A percentile compares a stretch with the other conserved stretches of the same genome.
Evolutionary conservation across 805 yeast genomes (phyloP).

Genomic region (Candida adriatica): DNA sequence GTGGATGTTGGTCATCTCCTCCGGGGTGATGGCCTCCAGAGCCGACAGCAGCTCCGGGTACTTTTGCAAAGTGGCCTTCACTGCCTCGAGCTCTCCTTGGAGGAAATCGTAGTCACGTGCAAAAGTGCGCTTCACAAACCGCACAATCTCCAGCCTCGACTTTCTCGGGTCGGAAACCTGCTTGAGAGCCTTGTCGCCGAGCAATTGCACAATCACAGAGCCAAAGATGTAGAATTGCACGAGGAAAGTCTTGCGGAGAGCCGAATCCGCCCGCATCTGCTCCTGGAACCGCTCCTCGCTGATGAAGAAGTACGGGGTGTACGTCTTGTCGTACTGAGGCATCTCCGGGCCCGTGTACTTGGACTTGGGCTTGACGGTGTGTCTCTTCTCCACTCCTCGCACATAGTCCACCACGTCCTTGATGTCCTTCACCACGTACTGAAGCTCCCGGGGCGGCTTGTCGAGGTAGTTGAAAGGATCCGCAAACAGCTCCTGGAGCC

Average conservation of each 20-base stretch:
- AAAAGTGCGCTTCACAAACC: background rate
- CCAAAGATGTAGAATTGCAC: constrained; percentile 8
- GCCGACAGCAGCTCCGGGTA: background rate
- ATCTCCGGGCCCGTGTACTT: constrained; percentile 6
- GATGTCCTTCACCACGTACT: background rate
- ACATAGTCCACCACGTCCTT: background rate
- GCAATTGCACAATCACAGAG: constrained; percentile 1
- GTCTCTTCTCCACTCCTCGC: background rate
- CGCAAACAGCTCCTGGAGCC: constrained; percentile 13
- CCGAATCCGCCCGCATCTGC: constrained; percentile 12
- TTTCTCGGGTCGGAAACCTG: background rate
- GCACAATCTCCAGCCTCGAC: background rate
- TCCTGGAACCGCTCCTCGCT: constrained; percentile 11
- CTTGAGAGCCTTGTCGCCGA: background rate
- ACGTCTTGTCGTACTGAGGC: constrained; percentile 11
- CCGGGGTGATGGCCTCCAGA: background rate
- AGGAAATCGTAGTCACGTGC: background rate
- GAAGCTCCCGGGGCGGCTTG: background rate
- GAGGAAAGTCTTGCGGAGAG: constrained; percentile 13
- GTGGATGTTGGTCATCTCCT: background rate
- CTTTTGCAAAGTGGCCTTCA: background rate
- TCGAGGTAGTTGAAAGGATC: constrained; percentile 11
- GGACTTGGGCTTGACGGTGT: constrained; percentile 1
- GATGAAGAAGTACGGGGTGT: constrained; percentile 14
- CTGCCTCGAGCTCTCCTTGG: background rate